phyloP scores from a whole-genome alignment of 176 grass and related monocot species.

The Carex cristatella region DNA sequence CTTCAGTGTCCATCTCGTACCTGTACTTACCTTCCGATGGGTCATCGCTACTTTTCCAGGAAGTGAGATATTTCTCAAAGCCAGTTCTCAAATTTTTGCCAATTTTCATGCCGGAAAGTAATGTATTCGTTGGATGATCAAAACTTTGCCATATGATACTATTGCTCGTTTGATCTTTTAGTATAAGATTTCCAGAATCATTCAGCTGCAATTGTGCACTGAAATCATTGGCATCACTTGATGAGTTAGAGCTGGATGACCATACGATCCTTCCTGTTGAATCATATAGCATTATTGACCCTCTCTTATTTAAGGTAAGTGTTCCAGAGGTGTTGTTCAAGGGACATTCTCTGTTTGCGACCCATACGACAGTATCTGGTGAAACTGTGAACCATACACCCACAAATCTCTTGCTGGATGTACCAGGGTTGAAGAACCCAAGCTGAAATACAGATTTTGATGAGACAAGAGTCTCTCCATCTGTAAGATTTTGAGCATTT shows the following conservation, averaged over 20 bases:
- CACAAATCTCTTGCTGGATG: slow-evolving; percentile 19
- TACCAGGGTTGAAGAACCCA: slow-evolving; percentile 34
- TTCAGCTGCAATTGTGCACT: not conserved
- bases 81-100: slow-evolving; percentile 31
- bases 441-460: slow-evolving; percentile 28
- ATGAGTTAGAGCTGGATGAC: slow-evolving; percentile 10
- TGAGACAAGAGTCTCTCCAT: slow-evolving; percentile 33
- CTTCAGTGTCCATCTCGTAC: slow-evolving; percentile 12
- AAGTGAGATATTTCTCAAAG: slow-evolving; percentile 12
- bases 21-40: slow-evolving; percentile 18
- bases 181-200: slow-evolving; percentile 19
- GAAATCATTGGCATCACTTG: not conserved
- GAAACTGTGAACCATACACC: slow-evolving; percentile 48
- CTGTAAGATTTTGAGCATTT: not conserved
- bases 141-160: slow-evolving; percentile 21
- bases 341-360: slow-evolving; percentile 32
- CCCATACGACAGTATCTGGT: slow-evolving; percentile 37
- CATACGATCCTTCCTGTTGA: not conserved
- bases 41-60: slow-evolving; percentile 36
- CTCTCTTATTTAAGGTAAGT: not conserved
- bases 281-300: not conserved
- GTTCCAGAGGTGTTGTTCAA: not conserved
- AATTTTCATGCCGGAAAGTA: slow-evolving; percentile 25
- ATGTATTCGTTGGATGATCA: slow-evolving; percentile 19
- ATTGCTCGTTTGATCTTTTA: slow-evolving; percentile 5